Base-by-base conservation (phyloP, 164 flowering plant genomes). In the Nymphaea thermarum region DNA sequence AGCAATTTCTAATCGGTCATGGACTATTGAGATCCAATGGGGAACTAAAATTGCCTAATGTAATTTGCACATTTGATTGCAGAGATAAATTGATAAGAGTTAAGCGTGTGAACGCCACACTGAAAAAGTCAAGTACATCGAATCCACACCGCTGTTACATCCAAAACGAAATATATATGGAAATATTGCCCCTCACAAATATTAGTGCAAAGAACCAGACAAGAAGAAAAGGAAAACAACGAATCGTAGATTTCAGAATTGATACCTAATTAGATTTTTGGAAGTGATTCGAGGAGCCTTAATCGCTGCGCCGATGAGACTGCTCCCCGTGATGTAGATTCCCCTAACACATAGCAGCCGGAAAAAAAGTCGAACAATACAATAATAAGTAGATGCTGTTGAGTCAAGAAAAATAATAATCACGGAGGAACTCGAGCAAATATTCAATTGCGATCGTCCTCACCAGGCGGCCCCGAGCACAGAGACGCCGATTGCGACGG, bases 381-480 rank as follows among this genome's bases (percentile, higher is more conserved):
- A 60, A 44, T 25, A 25, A 25, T 25, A 25, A 25, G 36, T 25
- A 25, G 36, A 25, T 25, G 36, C 36, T 25, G 36, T 25, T 25
- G 1, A 25, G 36, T 25, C 36, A 25, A 25, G 36, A 25, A 25
- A 25, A 25, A 25, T 25, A 43, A 59, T 41, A 43, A 68, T 59
- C 42, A 68, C 53, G 65, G 6, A 25, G 1, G 36, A 25, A 25
- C 36, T 25, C 36, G 36, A 25, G 36, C 36, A 25, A 25, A 25
- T 0, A 25, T 25, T 25, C 36, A 25, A 25, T 4, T 4, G 14
- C 12, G 3, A 8, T 51, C 12, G 14, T 51, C 14, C 57, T 8
- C 80, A 89, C 98, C 98, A 93, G 71, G 98, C 98, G 68, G 98
- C 98, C 70, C 98, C 98, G 70, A 93, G 85, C 60, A 94, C 98